A percentile compares a stretch with the other conserved stretches of the same genome.
These are phyloP conservation scores for Sequoiadendron giganteum DNA, from an alignment of 75 land plant genomes.

Conservation along the genomic window DNA sequence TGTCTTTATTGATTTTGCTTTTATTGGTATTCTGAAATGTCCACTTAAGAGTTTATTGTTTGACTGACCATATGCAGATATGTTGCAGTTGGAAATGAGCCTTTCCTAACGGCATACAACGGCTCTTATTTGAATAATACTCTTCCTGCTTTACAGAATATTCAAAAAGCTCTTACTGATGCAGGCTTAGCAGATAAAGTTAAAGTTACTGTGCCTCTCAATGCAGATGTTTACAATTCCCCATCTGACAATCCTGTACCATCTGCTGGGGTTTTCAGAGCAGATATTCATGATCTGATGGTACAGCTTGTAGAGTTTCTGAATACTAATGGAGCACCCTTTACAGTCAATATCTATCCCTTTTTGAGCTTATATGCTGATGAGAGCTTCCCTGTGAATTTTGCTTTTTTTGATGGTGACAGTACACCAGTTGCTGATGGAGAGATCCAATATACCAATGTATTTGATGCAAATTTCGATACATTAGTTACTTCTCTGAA, in stretches of 20 bases:
- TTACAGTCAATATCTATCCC: slow-evolving; percentile 60
- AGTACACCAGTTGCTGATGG: slow-evolving; percentile 20
- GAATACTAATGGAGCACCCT: slow-evolving; percentile 33
- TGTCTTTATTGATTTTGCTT: neutral
- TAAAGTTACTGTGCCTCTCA: slow-evolving; percentile 54
- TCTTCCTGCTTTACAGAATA: slow-evolving; percentile 54
- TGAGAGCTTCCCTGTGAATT: slow-evolving; percentile 40
- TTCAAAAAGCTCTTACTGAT: slow-evolving; percentile 43
- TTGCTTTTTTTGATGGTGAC: slow-evolving; percentile 41
- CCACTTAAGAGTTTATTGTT: neutral
- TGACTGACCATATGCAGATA: slow-evolving; percentile 36
- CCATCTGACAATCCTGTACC: slow-evolving; percentile 27
- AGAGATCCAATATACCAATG: slow-evolving; percentile 36
- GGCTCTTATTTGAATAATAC: slow-evolving; percentile 36
- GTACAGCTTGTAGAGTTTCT: slow-evolving; percentile 26
- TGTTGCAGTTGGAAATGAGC: slow-evolving; percentile 74
- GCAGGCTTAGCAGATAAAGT: slow-evolving; percentile 38
- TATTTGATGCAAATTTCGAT: slow-evolving; percentile 51
- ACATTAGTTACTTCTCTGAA: slow-evolving; percentile 39
- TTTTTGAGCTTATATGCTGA: slow-evolving; percentile 39
- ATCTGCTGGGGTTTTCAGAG: slow-evolving; percentile 38
- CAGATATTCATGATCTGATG: slow-evolving; percentile 32
- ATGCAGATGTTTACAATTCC: slow-evolving; percentile 51
- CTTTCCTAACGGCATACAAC: slow-evolving; percentile 55
- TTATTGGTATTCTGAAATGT: neutral